phyloP scores from a whole-genome alignment of 192 early-diverging fungal genomes.

The Tieghemiomyces parasiticus region DNA sequence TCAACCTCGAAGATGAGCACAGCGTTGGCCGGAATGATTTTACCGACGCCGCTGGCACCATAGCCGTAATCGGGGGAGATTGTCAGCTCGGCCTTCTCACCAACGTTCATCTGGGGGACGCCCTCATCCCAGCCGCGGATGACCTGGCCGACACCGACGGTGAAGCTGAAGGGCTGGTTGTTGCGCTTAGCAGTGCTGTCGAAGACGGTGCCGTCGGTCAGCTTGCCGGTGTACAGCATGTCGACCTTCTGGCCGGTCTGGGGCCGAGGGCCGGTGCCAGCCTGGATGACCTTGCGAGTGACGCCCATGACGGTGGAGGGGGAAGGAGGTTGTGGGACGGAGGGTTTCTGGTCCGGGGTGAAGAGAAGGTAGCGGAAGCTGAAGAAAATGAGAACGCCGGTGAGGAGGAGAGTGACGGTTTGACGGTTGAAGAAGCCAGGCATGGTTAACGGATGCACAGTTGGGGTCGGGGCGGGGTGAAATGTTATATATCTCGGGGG shows the following conservation, averaged over 20 bases:
- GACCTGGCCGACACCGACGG: constrained; percentile 87
- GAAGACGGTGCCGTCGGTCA: constrained; percentile 62
- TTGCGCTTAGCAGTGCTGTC: constrained; percentile 78
- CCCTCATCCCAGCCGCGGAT: constrained; percentile 83
- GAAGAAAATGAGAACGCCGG: not conserved
- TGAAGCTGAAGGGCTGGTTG: constrained; percentile 60
- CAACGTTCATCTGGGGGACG: constrained; percentile 86
- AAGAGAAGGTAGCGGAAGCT: not conserved
- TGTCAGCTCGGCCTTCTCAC: constrained; percentile 69
- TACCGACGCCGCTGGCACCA: constrained; percentile 56
- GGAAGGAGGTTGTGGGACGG: not conserved
- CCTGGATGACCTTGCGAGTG: not conserved
- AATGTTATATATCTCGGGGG: too few species aligned
- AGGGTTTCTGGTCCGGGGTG: not conserved
- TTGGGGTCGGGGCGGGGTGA: too few species aligned
- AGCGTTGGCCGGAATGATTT: constrained; percentile 65
- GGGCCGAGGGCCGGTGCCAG: constrained; percentile 2
- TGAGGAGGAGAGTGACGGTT: not conserved
- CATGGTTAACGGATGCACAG: too few species aligned
- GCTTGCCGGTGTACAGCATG: constrained; percentile 49
- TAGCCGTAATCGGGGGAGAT: constrained; percentile 78
- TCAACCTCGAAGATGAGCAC: constrained; percentile 79
- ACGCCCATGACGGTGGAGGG: not conserved
- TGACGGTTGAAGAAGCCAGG: too few species aligned
- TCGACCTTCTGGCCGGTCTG: constrained; percentile 39